A percentile compares a stretch with the other conserved stretches of the same genome.
These are phyloP conservation scores for Exophiala oligosperma DNA, from an alignment of 2,329 filamentous ascomycete genomes.

Conservation along the genomic window DNA sequence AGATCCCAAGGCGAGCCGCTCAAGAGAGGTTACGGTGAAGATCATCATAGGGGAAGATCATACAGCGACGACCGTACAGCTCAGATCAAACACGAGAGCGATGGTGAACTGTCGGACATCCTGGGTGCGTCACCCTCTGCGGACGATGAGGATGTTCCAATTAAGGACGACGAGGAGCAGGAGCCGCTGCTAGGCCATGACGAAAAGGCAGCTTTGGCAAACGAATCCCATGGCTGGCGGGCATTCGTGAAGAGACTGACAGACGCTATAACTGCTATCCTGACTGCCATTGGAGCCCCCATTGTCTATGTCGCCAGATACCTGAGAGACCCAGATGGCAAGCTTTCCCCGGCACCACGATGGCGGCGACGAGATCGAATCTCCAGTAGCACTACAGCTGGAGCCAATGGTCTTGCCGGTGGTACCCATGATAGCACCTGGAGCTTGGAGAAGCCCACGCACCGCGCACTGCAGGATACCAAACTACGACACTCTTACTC, in stretches of 20 bases:
- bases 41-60: slow-evolving; percentile 41
- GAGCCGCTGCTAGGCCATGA: slow-evolving; percentile 62
- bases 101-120: slow-evolving; percentile 33
- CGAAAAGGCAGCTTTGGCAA: slow-evolving; percentile 38
- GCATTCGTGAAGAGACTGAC: slow-evolving; percentile 68
- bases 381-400: slow-evolving; percentile 17
- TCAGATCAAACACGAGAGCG: slow-evolving; percentile 33
- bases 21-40: slow-evolving; percentile 34
- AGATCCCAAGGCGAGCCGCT: slow-evolving; percentile 52
- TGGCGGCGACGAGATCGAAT: slow-evolving; percentile 50
- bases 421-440: slow-evolving; percentile 9
- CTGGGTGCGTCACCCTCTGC: slow-evolving; percentile 24
- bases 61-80: slow-evolving; percentile 43
- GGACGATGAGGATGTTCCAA: slow-evolving; percentile 36
- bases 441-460: slow-evolving; percentile 18
- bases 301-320: slow-evolving; percentile 79
- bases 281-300: slow-evolving; percentile 76
- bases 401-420: slow-evolving; percentile 24
- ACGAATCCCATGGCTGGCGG: slow-evolving; percentile 44
- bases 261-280: slow-evolving; percentile 70
- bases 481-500: slow-evolving; percentile 29
- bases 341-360: slow-evolving; percentile 75
- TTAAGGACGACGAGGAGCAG: slow-evolving; percentile 59
- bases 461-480: slow-evolving; percentile 20
- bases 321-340: slow-evolving; percentile 77